A percentile compares a stretch with the other conserved stretches of the same genome.
Conservation (phyloP, 495 filamentous ascomycete genomes). For the Pyronema omphalodes region DNA sequence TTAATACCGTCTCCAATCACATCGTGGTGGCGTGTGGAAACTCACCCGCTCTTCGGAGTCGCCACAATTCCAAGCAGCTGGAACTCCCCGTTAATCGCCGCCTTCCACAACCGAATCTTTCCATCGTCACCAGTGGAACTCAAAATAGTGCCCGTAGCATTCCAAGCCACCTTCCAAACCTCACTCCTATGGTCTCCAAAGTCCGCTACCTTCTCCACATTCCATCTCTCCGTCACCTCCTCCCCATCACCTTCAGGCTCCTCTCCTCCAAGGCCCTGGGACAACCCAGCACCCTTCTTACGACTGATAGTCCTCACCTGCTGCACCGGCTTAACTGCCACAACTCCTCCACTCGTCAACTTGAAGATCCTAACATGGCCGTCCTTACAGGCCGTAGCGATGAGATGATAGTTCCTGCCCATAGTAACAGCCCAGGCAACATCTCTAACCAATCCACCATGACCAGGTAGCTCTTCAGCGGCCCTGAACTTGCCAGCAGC, state of each 20-base stretch:
- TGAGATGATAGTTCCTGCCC: constrained; percentile 66
- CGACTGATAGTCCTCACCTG: constrained; percentile 15
- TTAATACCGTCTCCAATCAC: background rate
- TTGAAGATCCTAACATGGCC: constrained; percentile 72
- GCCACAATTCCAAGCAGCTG: constrained; percentile 21
- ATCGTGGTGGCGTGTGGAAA: background rate
- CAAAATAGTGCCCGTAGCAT: constrained; percentile 41
- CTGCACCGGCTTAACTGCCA: constrained; percentile 6
- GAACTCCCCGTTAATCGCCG: constrained; percentile 22
- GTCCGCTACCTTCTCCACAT: constrained; percentile 32
- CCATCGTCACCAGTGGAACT: constrained; percentile 44
- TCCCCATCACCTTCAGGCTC: constrained; percentile 20
- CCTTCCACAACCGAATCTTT: constrained; percentile 36
- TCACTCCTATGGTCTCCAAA: constrained; percentile 37
- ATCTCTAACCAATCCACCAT: constrained; percentile 65
- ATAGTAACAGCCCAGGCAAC: constrained; percentile 85
- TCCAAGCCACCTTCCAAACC: constrained; percentile 43
- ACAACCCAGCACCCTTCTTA: constrained; percentile 35
- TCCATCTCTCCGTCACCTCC: constrained; percentile 9
- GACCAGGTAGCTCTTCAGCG: constrained; percentile 51
- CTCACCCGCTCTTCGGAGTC: constrained; percentile 9
- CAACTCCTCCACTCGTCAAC: constrained; percentile 35
- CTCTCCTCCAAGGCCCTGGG: constrained; percentile 36
- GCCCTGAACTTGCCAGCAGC: constrained; percentile 51
- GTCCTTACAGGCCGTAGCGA: constrained; percentile 86